These are phyloP conservation scores for Monilinia aucupariae DNA, from an alignment of 2,329 filamentous ascomycete species.

Conservation along the genomic window DNA sequence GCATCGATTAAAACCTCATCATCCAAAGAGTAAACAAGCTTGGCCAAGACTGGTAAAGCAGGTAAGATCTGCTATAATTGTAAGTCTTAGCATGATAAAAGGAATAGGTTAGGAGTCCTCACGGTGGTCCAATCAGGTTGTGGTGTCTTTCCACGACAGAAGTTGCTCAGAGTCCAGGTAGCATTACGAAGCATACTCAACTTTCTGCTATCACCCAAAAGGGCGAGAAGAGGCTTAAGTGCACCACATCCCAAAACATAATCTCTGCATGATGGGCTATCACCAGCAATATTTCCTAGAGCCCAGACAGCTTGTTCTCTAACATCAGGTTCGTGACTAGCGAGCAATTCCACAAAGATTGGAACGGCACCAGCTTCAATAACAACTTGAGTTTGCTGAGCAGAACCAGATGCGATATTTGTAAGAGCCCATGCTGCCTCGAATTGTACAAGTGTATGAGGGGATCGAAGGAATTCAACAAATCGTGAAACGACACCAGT, in stretches of 20 bases:
- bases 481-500: conserved; percentile 96
- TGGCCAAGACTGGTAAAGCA: conserved; percentile 88
- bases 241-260: conserved; percentile 91
- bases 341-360: conserved; percentile 95
- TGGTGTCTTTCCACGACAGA: conserved; percentile 98
- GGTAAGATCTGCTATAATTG: conserved; percentile 68
- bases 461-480: conserved; percentile 95
- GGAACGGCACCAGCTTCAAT: conserved; percentile 97
- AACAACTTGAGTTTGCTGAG: conserved; percentile 95
- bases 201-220: conserved; percentile 96
- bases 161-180: conserved; percentile 99
- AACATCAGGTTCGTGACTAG: conserved; percentile 94
- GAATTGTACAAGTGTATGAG: conserved; percentile 96
- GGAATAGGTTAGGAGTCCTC: conserved; percentile 38
- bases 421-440: conserved; percentile 98
- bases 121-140: conserved; percentile 97
- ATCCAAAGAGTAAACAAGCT: conserved; percentile 96
- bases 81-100: conserved; percentile 28
- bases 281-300: conserved; percentile 95
- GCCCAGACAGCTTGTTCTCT: conserved; percentile 98
- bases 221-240: conserved; percentile 78
- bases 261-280: conserved; percentile 95
- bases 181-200: conserved; percentile 98
- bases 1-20: conserved; percentile 98
- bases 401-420: conserved; percentile 97